These are phyloP conservation scores for Trichoderma semiorbis DNA, from an alignment of 2,329 filamentous ascomycete species.

Conservation along the genomic window DNA sequence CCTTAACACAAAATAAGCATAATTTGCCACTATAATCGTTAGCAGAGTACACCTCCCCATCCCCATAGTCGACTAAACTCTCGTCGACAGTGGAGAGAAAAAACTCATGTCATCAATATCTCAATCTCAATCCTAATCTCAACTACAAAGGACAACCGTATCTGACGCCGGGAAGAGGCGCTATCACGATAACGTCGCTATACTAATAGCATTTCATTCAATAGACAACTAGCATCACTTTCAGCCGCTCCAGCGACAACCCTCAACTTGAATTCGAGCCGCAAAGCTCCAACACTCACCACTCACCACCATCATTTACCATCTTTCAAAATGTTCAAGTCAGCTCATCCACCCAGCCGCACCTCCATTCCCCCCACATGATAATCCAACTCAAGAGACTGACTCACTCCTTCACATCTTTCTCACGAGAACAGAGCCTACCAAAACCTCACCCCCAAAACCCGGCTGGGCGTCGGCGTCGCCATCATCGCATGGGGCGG, in stretches of 20 bases:
- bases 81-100: neutral
- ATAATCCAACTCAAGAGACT: neutral
- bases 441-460: conserved; percentile 65
- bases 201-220: neutral
- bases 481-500: conserved; percentile 74
- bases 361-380: too few relatives aligned
- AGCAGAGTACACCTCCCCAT: neutral
- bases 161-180: neutral
- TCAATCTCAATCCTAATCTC: neutral
- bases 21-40: neutral
- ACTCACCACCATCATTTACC: neutral
- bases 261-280: neutral
- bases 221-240: neutral
- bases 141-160: neutral
- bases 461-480: conserved; percentile 67
- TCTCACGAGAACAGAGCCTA: conserved; percentile 55
- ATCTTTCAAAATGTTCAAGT: conserved; percentile 16
- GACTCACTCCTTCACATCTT: neutral
- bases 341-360: neutral
- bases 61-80: neutral
- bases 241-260: neutral
- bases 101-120: neutral
- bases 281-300: neutral
- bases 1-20: neutral
- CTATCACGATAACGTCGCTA: neutral